A percentile compares a stretch with the other conserved stretches of the same genome.
Conservation (phyloP, 2,329 filamentous ascomycete genomes). For the Penicillium sp. region DNA sequence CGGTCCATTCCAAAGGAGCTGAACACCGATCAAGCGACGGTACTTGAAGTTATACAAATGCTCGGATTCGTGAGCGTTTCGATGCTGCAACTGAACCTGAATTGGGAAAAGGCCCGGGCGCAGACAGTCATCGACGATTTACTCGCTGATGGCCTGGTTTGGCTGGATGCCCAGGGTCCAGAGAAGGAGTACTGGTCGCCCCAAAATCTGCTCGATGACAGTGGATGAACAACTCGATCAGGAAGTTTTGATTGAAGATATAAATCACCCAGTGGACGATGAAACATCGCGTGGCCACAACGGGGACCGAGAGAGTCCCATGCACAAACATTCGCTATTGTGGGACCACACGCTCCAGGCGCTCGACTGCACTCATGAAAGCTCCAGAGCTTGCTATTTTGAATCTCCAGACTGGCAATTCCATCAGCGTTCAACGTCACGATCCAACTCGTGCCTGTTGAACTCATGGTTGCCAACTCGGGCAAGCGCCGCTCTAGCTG, state of each 20-base stretch:
- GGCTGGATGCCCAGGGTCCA: conserved; percentile 82
- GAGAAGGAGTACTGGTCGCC: conserved; percentile 90
- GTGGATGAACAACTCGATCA: conserved; percentile 29
- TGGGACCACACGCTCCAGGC: neutral
- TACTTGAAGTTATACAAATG: conserved; percentile 87
- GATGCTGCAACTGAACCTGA: conserved; percentile 83
- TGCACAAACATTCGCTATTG: neutral
- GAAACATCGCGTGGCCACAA: neutral
- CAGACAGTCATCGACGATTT: conserved; percentile 89
- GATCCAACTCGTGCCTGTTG: neutral
- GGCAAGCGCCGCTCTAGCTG: too few relatives aligned
- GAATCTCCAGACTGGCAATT: neutral
- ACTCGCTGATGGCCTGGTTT: conserved; percentile 84
- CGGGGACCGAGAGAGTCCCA: neutral
- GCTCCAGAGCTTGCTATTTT: neutral
- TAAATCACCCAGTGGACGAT: neutral
- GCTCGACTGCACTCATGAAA: neutral
- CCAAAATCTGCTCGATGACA: conserved; percentile 47
- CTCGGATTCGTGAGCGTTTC: conserved; percentile 86
- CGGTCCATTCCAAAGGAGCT: conserved; percentile 92
- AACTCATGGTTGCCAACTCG: neutral
- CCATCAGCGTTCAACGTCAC: neutral
- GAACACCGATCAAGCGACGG: conserved; percentile 89
- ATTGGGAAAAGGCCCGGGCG: conserved; percentile 82
- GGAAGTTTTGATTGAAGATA: neutral